Evolutionary conservation across 768 basidiomycete genomes (phyloP).

Genomic region (Tylopilus cervinicoccineus): DNA sequence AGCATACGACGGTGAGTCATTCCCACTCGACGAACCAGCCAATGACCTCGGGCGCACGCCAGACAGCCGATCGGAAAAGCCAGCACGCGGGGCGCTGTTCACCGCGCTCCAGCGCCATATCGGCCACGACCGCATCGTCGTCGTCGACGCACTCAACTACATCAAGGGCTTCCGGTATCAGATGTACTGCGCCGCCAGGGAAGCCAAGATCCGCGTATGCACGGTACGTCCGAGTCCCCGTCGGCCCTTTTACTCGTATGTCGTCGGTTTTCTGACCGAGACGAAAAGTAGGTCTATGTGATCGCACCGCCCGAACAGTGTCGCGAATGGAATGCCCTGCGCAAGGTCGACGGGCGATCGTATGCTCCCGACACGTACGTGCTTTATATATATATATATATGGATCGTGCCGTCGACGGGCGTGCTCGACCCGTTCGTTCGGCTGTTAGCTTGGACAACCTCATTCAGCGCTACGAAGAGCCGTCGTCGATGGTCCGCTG

Average conservation of each 20-base stretch:
- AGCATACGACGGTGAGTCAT: slow-evolving; percentile 66
- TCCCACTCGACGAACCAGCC: not conserved
- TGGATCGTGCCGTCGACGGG: not conserved
- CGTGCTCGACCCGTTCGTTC: not conserved
- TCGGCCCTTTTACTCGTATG: not conserved
- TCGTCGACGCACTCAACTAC: slow-evolving; percentile 91
- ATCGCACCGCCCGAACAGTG: slow-evolving; percentile 73
- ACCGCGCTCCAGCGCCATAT: slow-evolving; percentile 77
- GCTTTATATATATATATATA: too few species aligned
- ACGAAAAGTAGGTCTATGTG: slow-evolving; percentile 62
- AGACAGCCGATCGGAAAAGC: slow-evolving; percentile 85
- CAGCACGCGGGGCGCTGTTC: slow-evolving; percentile 79
- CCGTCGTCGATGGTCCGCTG: slow-evolving; percentile 98
- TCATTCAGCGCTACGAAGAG: slow-evolving; percentile 88
- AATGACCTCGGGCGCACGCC: not conserved
- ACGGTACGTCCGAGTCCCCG: slow-evolving; percentile 57
- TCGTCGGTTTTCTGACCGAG: not conserved
- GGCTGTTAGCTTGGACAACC: slow-evolving; percentile 23
- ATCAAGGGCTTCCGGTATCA: slow-evolving; percentile 99
- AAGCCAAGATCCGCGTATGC: slow-evolving; percentile 78
- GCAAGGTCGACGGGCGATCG: slow-evolving; percentile 40
- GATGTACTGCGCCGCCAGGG: slow-evolving; percentile 93
- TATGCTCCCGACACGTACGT: slow-evolving; percentile 73
- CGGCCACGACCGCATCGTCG: slow-evolving; percentile 68
- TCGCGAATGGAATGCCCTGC: slow-evolving; percentile 64